These are phyloP conservation scores for Sordariomycetes sp. DNA, from an alignment of 2,329 filamentous ascomycete species.

Conservation along the genomic window DNA sequence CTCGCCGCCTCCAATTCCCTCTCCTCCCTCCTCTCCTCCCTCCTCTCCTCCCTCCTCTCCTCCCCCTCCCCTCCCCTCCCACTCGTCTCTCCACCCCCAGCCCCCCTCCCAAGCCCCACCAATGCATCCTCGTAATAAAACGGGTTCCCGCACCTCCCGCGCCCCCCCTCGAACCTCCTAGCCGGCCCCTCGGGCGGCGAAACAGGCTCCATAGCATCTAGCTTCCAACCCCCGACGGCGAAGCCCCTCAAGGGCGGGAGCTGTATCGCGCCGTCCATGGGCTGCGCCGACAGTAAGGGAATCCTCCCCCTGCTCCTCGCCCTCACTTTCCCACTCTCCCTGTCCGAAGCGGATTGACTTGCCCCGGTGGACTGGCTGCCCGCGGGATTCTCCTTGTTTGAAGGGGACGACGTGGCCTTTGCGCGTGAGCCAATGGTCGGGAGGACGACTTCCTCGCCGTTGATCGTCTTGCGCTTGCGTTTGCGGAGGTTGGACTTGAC, in stretches of 20 bases:
- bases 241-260: constrained; percentile 17
- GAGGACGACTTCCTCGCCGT: constrained; percentile 20
- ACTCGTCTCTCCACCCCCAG: neutral
- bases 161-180: constrained; percentile 9
- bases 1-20: no score
- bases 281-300: neutral
- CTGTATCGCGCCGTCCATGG: constrained; percentile 5
- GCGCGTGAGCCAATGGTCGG: constrained; percentile 10
- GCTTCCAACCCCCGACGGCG: constrained; percentile 10
- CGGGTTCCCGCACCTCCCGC: constrained; percentile 8
- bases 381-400: constrained; percentile 1
- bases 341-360: no score
- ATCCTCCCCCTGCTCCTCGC: neutral
- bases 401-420: neutral
- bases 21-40: neutral
- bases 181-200: constrained; percentile 15
- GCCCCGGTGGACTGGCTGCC: no score
- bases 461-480: constrained; percentile 31
- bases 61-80: neutral
- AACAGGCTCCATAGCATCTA: constrained; percentile 15
- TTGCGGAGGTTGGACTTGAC: constrained; percentile 34
- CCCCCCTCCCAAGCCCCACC: constrained; percentile 5
- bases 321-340: no score
- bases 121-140: constrained; percentile 13
- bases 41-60: neutral